These are phyloP conservation scores for Rhamnella rubrinervis DNA, from an alignment of 331 rosid species.

Conservation along the genomic window DNA sequence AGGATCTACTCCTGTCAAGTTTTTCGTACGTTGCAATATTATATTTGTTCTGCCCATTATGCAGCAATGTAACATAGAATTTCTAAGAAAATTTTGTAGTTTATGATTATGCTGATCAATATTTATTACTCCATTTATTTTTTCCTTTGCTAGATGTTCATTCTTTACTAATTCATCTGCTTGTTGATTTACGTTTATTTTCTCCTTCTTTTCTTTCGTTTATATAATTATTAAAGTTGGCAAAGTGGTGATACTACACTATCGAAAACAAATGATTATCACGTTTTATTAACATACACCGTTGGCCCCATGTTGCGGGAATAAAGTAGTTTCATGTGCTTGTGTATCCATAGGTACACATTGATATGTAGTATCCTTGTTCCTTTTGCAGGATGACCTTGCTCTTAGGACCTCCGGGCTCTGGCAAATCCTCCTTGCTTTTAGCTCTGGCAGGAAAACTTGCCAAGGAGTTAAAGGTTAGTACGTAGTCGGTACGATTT, in stretches of 20 bases:
- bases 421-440: slow-evolving; percentile 79
- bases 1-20: not conserved
- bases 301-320: slow-evolving; percentile 2
- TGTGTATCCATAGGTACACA: slow-evolving; percentile 10
- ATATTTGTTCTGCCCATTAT: no score
- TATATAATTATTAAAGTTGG: not conserved
- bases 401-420: slow-evolving; percentile 86
- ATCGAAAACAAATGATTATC: not conserved
- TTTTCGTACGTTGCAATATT: no score
- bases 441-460: slow-evolving; percentile 81
- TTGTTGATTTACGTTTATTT: no score
- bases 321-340: slow-evolving; percentile 47
- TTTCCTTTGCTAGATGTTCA: no score
- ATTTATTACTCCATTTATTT: no score
- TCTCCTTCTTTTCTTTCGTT: no score
- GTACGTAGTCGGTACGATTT: slow-evolving; percentile 9
- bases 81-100: no score
- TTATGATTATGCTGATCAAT: no score
- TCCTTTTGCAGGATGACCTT: slow-evolving; percentile 67
- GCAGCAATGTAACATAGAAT: no score
- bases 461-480: slow-evolving; percentile 54
- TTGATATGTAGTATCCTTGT: slow-evolving; percentile 2
- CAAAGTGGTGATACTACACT: not conserved
- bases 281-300: not conserved
- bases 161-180: no score